Evolutionary conservation across 495 filamentous ascomycete species (phyloP), one percentile per base, ranked within the genome.

Genomic region (Aspergillus cristatus): DNA sequence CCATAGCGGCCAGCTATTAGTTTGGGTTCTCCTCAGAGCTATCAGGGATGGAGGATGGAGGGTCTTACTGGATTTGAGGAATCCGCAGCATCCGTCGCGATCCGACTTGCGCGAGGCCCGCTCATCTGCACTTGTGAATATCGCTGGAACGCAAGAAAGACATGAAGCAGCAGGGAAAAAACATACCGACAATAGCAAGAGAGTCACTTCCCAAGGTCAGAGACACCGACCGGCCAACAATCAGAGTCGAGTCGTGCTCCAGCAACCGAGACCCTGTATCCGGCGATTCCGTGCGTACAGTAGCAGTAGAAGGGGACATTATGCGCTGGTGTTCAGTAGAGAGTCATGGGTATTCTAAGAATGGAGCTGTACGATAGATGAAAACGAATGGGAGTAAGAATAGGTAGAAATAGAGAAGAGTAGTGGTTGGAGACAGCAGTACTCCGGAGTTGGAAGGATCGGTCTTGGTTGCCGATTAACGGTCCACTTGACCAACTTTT

Each of bases 181-280:
- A 48, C 60, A 38, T 67, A 79, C 78, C 77, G n/a, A 76, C 55
- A 8, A 84, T 65, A 39, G 81, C 63, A 32, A 85, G 65, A 22
- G 75, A 74, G 45, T 82, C 77, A 1, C 71, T 74, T n/a, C 70
- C 71, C 18, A 84, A 57, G 7, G 75, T 80, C 40, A 84, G 54
- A 2, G 74, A 75, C 12, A 78, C 75, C 45, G 71, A 68, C 37
- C 72, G 67, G 48, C 71, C 78, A 24, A 80, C 68, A 15, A 63
- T 55, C 36, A 81, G 54, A 7, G 69, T 73, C 30, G 55, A 57
- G 37, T 66, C 65, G 38, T 62, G 47, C 42, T 45, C 37, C 40
- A 58, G 38, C 47, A 50, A 37, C 38, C 43, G 42, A 34, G 51
- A 34, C 39, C 41, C 45, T 34, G 53, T 33, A 35, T 50, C 51